A percentile compares a stretch with the other conserved stretches of the same genome.
Conservation (phyloP, 2,329 filamentous ascomycete genomes). For the Epichloe sylvatica region DNA sequence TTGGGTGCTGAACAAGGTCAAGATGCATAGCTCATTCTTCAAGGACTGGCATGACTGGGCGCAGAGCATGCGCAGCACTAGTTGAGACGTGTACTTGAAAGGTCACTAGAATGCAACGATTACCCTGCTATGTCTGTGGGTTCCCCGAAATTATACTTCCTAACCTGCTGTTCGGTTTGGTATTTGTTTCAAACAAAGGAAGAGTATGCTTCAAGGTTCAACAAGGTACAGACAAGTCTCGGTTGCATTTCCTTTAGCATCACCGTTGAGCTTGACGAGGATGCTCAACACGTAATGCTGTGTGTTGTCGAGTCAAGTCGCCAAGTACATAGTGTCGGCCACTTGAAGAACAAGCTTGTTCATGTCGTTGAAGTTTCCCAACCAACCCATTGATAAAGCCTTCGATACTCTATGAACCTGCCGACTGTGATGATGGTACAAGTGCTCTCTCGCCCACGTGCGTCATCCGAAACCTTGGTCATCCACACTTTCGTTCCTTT, state of each 20-base stretch:
- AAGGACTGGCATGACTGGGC: conserved; percentile 65
- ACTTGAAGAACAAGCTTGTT: background rate
- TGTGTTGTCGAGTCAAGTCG: too few relatives aligned
- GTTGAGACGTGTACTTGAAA: background rate
- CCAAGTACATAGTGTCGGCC: too few relatives aligned
- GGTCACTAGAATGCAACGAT: background rate
- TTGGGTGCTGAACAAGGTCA: conserved; percentile 44
- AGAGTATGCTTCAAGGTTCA: background rate
- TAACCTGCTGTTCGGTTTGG: background rate
- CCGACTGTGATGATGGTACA: conserved; percentile 22
- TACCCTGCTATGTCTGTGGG: background rate
- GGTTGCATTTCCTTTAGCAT: too few relatives aligned
- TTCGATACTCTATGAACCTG: conserved; percentile 23
- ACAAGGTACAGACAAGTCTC: too few relatives aligned
- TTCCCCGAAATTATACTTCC: background rate
- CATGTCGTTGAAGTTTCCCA: background rate
- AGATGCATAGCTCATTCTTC: conserved; percentile 53
- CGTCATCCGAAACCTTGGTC: background rate
- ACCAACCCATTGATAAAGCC: conserved; percentile 14
- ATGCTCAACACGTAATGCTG: too few relatives aligned
- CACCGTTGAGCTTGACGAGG: too few relatives aligned
- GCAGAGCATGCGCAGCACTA: conserved; percentile 28
- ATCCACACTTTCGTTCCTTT: background rate
- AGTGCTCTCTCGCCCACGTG: conserved; percentile 10
- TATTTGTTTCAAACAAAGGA: background rate